A percentile compares a stretch with the other conserved stretches of the same genome.
Conservation (phyloP, 2,329 filamentous ascomycete species). For the Lasiodiplodia sp. region DNA sequence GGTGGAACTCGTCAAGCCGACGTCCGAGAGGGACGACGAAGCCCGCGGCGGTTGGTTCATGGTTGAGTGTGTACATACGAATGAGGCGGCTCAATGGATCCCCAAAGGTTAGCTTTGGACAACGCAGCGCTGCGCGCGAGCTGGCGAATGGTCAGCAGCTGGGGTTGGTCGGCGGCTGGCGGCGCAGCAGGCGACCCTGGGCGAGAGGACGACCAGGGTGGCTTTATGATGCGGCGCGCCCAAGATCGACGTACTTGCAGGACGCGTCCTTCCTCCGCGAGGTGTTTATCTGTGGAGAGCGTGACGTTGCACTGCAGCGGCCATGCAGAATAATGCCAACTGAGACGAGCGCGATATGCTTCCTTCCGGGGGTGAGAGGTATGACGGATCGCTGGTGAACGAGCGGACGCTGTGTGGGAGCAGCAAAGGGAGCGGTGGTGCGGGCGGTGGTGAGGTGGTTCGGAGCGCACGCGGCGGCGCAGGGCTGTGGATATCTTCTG, state of each 20-base stretch:
- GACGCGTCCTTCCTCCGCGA: constrained; percentile 22
- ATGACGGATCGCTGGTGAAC: constrained; percentile 13
- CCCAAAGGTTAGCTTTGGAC: constrained; percentile 10
- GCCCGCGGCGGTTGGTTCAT: constrained; percentile 9
- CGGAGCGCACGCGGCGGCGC: constrained; percentile 17
- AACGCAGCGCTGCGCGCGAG: constrained; percentile 19
- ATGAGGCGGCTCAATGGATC: constrained; percentile 19
- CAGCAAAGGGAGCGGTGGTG: constrained; percentile 12
- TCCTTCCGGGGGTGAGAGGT: neutral
- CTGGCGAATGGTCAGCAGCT: constrained; percentile 7
- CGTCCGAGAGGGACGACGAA: constrained; percentile 4
- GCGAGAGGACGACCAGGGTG: neutral
- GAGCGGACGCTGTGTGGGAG: constrained; percentile 23
- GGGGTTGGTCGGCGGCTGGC: neutral
- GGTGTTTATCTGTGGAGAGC: constrained; percentile 28
- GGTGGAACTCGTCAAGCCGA: constrained; percentile 12
- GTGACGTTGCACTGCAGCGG: constrained; percentile 31
- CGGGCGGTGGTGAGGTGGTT: constrained; percentile 18
- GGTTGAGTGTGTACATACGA: constrained; percentile 22
- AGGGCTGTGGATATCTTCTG: constrained; percentile 26
- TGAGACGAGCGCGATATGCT: neutral
- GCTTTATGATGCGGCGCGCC: constrained; percentile 18
- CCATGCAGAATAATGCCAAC: constrained; percentile 29
- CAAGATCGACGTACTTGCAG: constrained; percentile 16
- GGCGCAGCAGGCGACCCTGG: neutral